phyloP scores from a whole-genome alignment of 2,329 filamentous ascomycete species.

The Ophiocordyceps unilateralis region DNA sequence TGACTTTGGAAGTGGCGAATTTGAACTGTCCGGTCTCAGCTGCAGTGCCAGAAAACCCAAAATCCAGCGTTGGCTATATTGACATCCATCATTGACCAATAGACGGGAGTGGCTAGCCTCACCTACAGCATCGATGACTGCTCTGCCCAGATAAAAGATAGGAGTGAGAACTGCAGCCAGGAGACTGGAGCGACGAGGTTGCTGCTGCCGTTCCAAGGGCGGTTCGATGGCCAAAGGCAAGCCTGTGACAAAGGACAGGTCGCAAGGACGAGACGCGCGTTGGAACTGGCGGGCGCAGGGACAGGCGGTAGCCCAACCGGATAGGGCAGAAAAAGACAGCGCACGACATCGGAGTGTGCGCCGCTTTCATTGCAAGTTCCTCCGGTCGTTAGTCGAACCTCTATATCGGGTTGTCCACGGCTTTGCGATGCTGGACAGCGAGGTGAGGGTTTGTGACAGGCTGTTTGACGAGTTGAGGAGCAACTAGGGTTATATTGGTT shows the following conservation, averaged over 20 bases:
- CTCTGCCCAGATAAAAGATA: not conserved
- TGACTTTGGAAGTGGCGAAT: not conserved
- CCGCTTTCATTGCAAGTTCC: not conserved
- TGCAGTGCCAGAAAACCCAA: not conserved
- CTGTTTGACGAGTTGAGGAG: too few species aligned
- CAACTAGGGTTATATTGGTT: too few species aligned
- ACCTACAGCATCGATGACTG: not conserved
- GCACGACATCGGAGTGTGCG: not conserved
- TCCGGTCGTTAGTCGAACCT: too few species aligned
- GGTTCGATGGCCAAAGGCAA: not conserved
- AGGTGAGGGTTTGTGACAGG: too few species aligned
- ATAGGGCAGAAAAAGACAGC: not conserved
- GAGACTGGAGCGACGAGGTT: not conserved
- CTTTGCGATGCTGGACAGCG: too few species aligned
- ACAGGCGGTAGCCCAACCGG: not conserved
- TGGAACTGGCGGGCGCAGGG: not conserved
- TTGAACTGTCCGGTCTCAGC: not conserved
- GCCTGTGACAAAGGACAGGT: not conserved
- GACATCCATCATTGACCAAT: not conserved
- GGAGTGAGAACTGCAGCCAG: not conserved
- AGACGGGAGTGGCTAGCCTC: not conserved
- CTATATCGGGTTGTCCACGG: too few species aligned
- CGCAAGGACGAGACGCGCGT: not conserved
- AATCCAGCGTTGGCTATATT: not conserved
- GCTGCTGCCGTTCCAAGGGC: not conserved